Conservation (phyloP, 2,329 filamentous ascomycete genomes). For the Aaosphaeria arxii region DNA sequence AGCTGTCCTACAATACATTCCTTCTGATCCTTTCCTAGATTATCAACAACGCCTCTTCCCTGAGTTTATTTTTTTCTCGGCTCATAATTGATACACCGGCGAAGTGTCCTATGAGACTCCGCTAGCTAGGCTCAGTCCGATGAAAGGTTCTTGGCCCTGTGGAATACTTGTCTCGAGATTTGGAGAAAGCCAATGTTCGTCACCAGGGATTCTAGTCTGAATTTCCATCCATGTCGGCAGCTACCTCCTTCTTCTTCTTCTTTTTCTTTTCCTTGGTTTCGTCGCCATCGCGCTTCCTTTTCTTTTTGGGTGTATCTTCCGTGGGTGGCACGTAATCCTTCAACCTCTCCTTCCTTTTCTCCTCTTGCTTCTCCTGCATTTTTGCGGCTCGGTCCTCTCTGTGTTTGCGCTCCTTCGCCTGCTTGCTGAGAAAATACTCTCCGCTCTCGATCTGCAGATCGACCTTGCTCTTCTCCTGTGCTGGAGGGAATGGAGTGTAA, state of each 20-base stretch:
- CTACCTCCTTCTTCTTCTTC: conserved; percentile 40
- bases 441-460: conserved; percentile 97
- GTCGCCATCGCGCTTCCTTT: conserved; percentile 42
- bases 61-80: no score
- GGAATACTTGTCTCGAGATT: no score
- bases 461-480: conserved; percentile 98
- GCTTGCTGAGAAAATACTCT: conserved; percentile 93
- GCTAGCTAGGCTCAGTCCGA: no score
- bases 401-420: conserved; percentile 80
- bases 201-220: background rate
- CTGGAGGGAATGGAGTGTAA: conserved; percentile 96
- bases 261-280: conserved; percentile 52
- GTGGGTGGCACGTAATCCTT: conserved; percentile 84
- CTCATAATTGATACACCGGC: no score
- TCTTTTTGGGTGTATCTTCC: conserved; percentile 61
- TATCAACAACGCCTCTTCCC: no score
- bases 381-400: conserved; percentile 79
- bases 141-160: no score
- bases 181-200: background rate
- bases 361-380: conserved; percentile 82
- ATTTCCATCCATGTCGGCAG: conserved; percentile 20
- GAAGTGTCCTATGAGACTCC: no score
- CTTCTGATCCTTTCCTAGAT: no score
- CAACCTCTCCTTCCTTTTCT: conserved; percentile 81
- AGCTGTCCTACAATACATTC: no score